These are phyloP conservation scores for Pseudocercospora fuligena DNA, from an alignment of 2,329 filamentous ascomycete species.

Conservation along the genomic window DNA sequence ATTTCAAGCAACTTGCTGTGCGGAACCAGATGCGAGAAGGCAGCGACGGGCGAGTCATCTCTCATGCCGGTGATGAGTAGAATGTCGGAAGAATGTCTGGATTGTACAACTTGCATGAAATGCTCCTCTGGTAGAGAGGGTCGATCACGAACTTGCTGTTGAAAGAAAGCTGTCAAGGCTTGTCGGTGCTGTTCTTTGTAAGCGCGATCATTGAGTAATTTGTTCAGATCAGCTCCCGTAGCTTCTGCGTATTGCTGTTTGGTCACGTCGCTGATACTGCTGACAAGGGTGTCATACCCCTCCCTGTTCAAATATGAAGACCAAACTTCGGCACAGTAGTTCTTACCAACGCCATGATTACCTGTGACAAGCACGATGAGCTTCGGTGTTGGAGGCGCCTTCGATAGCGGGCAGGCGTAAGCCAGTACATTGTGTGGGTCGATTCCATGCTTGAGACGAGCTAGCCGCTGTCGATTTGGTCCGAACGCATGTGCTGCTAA, in stretches of 20 bases:
- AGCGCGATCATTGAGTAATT: conserved; percentile 57
- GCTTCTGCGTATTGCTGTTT: conserved; percentile 62
- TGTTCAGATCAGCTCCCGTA: conserved; percentile 54
- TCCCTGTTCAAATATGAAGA: conserved; percentile 39
- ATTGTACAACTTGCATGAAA: conserved; percentile 55
- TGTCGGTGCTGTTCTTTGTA: conserved; percentile 67
- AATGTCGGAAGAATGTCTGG: conserved; percentile 54
- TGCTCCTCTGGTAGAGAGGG: conserved; percentile 57
- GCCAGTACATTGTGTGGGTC: conserved; percentile 49
- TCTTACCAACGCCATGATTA: conserved; percentile 62
- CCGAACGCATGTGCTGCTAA: conserved; percentile 64
- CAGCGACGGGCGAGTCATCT: conserved; percentile 62
- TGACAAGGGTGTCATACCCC: conserved; percentile 45
- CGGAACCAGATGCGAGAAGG: conserved; percentile 61
- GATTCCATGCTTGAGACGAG: conserved; percentile 58
- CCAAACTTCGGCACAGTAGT: conserved; percentile 63
- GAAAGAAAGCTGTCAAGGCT: conserved; percentile 59
- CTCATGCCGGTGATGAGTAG: conserved; percentile 67
- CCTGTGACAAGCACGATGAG: conserved; percentile 65
- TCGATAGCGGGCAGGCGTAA: conserved; percentile 57
- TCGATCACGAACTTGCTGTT: conserved; percentile 48
- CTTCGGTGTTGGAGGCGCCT: conserved; percentile 43
- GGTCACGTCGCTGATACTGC: conserved; percentile 63
- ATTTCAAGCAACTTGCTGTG: conserved; percentile 61
- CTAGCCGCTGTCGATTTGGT: conserved; percentile 56